Conservation (phyloP, 768 basidiomycete species). For the Infundibulicybe gibba region DNA sequence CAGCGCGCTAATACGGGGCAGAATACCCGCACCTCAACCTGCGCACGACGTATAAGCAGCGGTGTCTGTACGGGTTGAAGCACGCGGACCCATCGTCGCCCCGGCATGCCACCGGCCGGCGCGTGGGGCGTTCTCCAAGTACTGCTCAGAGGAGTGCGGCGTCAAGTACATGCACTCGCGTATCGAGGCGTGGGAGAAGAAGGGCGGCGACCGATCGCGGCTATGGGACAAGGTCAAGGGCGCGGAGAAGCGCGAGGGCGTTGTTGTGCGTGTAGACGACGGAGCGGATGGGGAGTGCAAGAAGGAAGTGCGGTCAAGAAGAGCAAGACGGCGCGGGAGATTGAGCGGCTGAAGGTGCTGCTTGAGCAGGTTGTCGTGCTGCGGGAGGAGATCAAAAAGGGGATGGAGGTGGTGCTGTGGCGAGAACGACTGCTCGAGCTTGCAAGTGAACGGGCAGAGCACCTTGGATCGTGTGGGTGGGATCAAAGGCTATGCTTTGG, state of each 20-base stretch:
- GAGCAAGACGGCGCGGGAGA: constrained; percentile 52
- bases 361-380: constrained; percentile 57
- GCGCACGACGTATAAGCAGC: constrained; percentile 75
- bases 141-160: constrained; percentile 89
- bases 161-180: constrained; percentile 66
- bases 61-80: constrained; percentile 68
- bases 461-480: constrained; percentile 80
- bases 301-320: constrained; percentile 27
- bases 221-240: constrained; percentile 76
- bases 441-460: constrained; percentile 62
- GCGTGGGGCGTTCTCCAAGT: constrained; percentile 83
- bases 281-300: constrained; percentile 12
- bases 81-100: constrained; percentile 59
- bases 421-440: constrained; percentile 66
- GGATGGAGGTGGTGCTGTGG: constrained; percentile 68
- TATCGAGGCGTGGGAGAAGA: constrained; percentile 58
- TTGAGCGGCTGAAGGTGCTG: constrained; percentile 45
- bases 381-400: constrained; percentile 62
- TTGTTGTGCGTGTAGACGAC: constrained; percentile 46
- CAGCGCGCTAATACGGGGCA: constrained; percentile 20
- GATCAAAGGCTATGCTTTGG: constrained; percentile 82
- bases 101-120: constrained; percentile 78
- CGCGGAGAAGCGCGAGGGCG: constrained; percentile 67
- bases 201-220: constrained; percentile 57
- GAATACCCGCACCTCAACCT: constrained; percentile 58